These are phyloP conservation scores for Flaveria sonorensis DNA, from an alignment of 129 eudicot species.

Conservation along the genomic window DNA sequence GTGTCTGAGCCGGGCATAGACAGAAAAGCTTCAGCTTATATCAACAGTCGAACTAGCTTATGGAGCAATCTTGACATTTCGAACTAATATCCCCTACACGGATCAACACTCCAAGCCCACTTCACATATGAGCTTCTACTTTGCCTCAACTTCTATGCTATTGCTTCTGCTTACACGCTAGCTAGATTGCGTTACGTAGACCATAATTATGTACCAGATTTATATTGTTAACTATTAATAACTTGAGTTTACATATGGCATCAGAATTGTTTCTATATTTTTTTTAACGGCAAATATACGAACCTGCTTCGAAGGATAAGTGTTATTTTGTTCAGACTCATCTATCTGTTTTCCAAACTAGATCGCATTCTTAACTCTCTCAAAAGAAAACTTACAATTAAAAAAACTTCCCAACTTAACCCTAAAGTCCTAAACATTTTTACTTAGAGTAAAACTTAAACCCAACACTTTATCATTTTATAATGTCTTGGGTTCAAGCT, in stretches of 20 bases:
- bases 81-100: not conserved
- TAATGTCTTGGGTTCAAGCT: conserved; percentile 10
- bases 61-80: conserved; percentile 28
- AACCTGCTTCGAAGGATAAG: too few relatives aligned
- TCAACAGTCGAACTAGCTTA: conserved; percentile 16
- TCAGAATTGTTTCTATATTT: too few relatives aligned
- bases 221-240: not conserved
- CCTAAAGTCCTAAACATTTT: too few relatives aligned
- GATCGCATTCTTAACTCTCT: too few relatives aligned
- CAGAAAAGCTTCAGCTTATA: conserved; percentile 33
- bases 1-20: conserved; percentile 36
- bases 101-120: not conserved
- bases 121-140: not conserved
- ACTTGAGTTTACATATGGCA: not conserved
- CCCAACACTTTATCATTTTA: not conserved
- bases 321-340: too few relatives aligned
- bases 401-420: too few relatives aligned
- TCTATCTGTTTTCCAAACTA: too few relatives aligned
- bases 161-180: not conserved
- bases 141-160: not conserved
- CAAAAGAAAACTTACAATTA: too few relatives aligned
- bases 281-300: too few relatives aligned
- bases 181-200: not conserved
- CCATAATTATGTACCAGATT: not conserved
- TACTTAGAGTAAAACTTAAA: too few relatives aligned